phyloP scores from a whole-genome alignment of 345 rosid genomes.

The Alliaria petiolata region DNA sequence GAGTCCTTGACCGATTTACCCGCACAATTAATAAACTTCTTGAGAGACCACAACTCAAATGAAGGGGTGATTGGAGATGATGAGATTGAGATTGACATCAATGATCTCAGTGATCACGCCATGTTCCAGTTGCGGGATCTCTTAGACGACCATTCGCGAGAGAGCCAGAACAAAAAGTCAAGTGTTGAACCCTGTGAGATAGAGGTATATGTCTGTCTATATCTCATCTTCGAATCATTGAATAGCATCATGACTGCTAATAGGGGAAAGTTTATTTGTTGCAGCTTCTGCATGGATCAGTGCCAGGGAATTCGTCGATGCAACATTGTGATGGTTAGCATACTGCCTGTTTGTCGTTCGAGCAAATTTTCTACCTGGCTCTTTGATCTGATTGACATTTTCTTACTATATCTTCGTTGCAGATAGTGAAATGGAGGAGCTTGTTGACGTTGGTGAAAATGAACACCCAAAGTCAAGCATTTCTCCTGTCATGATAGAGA shows the following conservation, averaged over 20 bases:
- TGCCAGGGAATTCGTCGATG: constrained; percentile 57
- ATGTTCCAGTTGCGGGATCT: constrained; percentile 63
- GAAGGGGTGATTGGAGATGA: constrained; percentile 51
- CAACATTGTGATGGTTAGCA: constrained; percentile 66
- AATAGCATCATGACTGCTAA: neutral
- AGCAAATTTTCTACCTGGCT: neutral
- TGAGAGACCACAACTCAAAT: constrained; percentile 55
- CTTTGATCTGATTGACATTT: neutral
- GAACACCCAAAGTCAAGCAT: constrained; percentile 46
- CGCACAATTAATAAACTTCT: constrained; percentile 54
- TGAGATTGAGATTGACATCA: constrained; percentile 89
- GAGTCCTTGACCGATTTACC: constrained; percentile 68
- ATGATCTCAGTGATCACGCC: constrained; percentile 57
- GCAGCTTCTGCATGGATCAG: constrained; percentile 65
- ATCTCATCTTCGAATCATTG: neutral
- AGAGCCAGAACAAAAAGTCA: constrained; percentile 38
- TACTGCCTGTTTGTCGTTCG: neutral
- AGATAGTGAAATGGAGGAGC: constrained; percentile 65
- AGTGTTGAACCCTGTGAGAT: constrained; percentile 65
- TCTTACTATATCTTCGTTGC: neutral
- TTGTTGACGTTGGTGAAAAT: constrained; percentile 69
- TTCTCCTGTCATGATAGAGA: constrained; percentile 51
- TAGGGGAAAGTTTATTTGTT: neutral
- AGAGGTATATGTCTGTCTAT: constrained; percentile 46
- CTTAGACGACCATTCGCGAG: constrained; percentile 56